phyloP scores from a whole-genome alignment of 768 basidiomycete species.

The Mrakia gelida region DNA sequence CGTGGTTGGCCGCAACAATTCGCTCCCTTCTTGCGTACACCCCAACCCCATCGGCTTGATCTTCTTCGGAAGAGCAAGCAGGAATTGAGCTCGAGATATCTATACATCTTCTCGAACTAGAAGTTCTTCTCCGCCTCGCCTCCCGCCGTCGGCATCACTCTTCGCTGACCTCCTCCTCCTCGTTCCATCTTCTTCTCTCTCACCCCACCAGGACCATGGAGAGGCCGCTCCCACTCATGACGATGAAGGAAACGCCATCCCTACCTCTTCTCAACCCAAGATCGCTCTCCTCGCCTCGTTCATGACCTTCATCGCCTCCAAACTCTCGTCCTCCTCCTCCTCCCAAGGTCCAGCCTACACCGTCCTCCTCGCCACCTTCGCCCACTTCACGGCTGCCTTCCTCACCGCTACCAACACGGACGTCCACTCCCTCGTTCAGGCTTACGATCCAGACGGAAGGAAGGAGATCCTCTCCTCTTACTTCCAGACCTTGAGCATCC shows the following conservation, averaged over 20 bases:
- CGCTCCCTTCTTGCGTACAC: too few species aligned
- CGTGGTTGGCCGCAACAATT: neutral
- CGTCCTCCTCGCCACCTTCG: slow-evolving; percentile 68
- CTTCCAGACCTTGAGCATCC: slow-evolving; percentile 66
- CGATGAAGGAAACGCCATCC: slow-evolving; percentile 44
- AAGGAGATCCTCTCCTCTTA: slow-evolving; percentile 72
- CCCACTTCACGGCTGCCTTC: slow-evolving; percentile 71
- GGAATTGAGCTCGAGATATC: neutral
- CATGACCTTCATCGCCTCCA: slow-evolving; percentile 67
- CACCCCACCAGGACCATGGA: slow-evolving; percentile 39
- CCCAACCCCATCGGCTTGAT: too few species aligned
- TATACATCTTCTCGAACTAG: neutral
- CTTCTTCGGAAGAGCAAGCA: too few species aligned
- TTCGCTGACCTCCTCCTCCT: neutral
- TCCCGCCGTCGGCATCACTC: neutral
- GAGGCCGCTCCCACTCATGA: slow-evolving; percentile 54
- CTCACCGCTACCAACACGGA: slow-evolving; percentile 59
- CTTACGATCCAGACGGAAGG: slow-evolving; percentile 70
- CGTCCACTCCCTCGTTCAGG: slow-evolving; percentile 72
- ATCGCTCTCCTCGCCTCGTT: slow-evolving; percentile 79
- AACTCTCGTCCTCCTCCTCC: slow-evolving; percentile 48
- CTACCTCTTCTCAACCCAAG: slow-evolving; percentile 57
- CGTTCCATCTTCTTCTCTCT: slow-evolving; percentile 36
- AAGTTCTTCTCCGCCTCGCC: neutral
- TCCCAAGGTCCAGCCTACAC: slow-evolving; percentile 51